A percentile compares a stretch with the other conserved stretches of the same genome.
Conservation (phyloP, 768 basidiomycete species). For the Termitomyces sp. region DNA sequence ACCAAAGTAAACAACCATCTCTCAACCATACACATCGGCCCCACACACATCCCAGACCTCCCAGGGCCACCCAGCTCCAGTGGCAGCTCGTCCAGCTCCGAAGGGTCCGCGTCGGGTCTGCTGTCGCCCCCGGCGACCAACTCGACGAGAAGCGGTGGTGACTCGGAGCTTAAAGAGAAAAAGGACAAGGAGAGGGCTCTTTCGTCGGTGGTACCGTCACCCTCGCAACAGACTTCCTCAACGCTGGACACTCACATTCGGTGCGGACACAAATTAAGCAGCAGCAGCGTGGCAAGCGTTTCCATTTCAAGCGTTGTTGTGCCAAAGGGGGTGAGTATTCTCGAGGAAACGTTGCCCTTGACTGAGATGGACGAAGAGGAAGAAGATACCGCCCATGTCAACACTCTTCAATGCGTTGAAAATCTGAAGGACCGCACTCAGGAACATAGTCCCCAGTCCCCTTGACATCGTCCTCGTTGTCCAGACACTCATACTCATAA, state of each 20-base stretch:
- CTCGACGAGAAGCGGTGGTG: conserved; percentile 62
- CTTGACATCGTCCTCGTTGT: conserved; percentile 47
- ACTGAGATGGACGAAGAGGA: conserved; percentile 63
- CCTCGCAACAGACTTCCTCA: too few species aligned
- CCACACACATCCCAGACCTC: conserved; percentile 53
- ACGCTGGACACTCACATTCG: conserved; percentile 8
- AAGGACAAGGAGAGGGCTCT: conserved; percentile 9
- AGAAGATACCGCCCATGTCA: not conserved
- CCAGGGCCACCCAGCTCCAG: conserved; percentile 54
- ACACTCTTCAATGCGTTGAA: not conserved
- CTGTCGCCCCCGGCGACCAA: conserved; percentile 85
- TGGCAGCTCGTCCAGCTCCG: conserved; percentile 27
- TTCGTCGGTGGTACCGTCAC: too few species aligned
- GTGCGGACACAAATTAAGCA: not conserved
- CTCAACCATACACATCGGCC: conserved; percentile 37
- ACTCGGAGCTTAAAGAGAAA: not conserved
- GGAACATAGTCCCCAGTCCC: conserved; percentile 30
- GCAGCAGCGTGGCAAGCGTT: conserved; percentile 10
- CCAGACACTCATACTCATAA: conserved; percentile 24
- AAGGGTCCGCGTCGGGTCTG: conserved; percentile 47
- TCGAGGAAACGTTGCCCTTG: conserved; percentile 37
- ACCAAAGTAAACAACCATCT: conserved; percentile 28
- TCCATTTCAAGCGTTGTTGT: conserved; percentile 2
- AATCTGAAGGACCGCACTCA: not conserved
- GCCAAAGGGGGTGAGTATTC: conserved; percentile 26